Conservation (phyloP, 2,329 filamentous ascomycete genomes). For the Acarospora socialis region DNA sequence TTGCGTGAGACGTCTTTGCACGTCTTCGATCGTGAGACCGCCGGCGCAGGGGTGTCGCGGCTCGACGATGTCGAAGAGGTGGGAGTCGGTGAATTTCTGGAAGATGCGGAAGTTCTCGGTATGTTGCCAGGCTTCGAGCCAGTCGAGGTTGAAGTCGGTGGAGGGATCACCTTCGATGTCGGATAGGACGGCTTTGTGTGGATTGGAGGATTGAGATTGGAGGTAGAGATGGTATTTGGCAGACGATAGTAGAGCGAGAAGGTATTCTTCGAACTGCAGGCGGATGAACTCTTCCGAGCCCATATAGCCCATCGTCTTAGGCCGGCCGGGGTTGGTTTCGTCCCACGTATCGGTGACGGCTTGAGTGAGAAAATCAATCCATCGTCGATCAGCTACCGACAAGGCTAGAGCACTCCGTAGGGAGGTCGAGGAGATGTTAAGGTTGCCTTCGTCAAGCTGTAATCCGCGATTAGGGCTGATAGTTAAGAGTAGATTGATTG, state of each 20-base stretch:
- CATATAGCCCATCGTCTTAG: constrained; percentile 89
- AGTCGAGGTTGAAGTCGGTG: constrained; percentile 68
- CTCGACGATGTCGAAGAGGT: constrained; percentile 88
- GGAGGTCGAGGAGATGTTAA: constrained; percentile 70
- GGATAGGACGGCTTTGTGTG: constrained; percentile 14
- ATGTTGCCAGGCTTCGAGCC: constrained; percentile 71
- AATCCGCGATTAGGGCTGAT: not conserved
- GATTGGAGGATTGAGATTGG: constrained; percentile 32
- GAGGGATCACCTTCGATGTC: constrained; percentile 72
- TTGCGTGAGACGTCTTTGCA: constrained; percentile 76
- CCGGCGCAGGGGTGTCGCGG: constrained; percentile 88
- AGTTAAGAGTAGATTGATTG: constrained; percentile 1
- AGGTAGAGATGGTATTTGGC: constrained; percentile 70
- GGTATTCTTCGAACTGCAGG: constrained; percentile 92
- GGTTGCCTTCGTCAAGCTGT: constrained; percentile 66
- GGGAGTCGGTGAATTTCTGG: constrained; percentile 62
- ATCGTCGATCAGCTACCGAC: constrained; percentile 75
- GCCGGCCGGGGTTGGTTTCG: constrained; percentile 69
- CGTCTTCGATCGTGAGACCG: constrained; percentile 82
- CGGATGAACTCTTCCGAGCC: constrained; percentile 96
- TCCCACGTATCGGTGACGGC: constrained; percentile 96
- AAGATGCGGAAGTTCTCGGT: constrained; percentile 91
- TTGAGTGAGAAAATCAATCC: constrained; percentile 92
- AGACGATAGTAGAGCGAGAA: constrained; percentile 73
- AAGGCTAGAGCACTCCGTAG: constrained; percentile 62